Evolutionary conservation across 495 filamentous ascomycete genomes (phyloP).

Genomic region (Penicillium verhagenii): DNA sequence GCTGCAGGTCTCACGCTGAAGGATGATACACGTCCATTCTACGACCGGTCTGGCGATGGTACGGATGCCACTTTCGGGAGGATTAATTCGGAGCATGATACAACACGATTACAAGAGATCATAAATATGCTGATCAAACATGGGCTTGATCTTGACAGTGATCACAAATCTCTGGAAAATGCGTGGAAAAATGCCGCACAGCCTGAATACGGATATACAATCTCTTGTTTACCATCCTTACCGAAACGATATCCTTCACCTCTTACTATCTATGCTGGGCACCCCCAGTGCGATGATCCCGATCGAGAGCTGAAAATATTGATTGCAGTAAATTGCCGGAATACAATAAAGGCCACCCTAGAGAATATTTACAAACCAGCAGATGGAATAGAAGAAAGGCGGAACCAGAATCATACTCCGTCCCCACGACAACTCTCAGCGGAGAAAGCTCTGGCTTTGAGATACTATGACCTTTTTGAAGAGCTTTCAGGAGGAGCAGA

Average conservation of each 20-base stretch:
- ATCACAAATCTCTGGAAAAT: not conserved
- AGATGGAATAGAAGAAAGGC: not conserved
- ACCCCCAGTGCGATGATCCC: not conserved
- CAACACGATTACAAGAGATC: not conserved
- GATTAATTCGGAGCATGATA: not conserved
- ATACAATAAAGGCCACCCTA: not conserved
- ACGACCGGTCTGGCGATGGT: not conserved
- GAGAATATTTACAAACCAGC: not conserved
- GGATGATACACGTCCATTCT: not conserved
- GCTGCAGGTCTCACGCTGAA: not conserved
- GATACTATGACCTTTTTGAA: slow-evolving; percentile 12
- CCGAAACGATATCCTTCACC: not conserved
- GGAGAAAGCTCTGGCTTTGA: not conserved
- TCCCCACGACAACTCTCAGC: not conserved
- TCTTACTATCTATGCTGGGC: not conserved
- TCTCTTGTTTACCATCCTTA: not conserved
- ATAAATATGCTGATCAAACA: not conserved
- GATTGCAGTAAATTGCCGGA: not conserved
- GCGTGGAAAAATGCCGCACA: not conserved
- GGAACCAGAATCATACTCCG: not conserved
- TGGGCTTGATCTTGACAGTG: not conserved
- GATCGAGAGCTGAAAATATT: not conserved
- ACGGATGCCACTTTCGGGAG: not conserved
- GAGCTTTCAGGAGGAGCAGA: not conserved
- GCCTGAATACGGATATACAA: not conserved